Evolutionary conservation across 495 filamentous ascomycete species (phyloP).

Genomic region (Podospora bellae-mahoneyi): DNA sequence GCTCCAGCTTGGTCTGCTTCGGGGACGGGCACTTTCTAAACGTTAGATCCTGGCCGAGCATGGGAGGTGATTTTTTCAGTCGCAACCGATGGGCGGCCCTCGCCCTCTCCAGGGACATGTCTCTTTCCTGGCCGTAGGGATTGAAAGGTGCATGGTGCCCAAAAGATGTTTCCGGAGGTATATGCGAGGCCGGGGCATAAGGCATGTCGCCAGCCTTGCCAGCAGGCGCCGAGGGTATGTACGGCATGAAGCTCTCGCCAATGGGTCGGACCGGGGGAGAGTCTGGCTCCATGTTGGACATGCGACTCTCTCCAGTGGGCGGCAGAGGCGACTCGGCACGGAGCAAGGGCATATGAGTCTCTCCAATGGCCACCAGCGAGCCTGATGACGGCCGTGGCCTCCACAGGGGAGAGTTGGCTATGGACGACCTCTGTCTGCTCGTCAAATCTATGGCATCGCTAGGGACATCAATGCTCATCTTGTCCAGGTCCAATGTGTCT

Average conservation of each 20-base stretch:
- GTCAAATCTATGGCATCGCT: constrained; percentile 43
- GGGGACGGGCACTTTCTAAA: constrained; percentile 78
- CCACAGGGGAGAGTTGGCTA: constrained; percentile 32
- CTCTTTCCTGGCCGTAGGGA: constrained; percentile 37
- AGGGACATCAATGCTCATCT: constrained; percentile 43
- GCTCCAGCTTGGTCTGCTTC: constrained; percentile 73
- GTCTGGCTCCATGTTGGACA: constrained; percentile 29
- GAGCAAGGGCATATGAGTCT: constrained; percentile 39
- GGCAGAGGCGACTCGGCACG: constrained; percentile 39
- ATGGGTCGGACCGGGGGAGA: constrained; percentile 33
- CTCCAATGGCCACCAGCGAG: constrained; percentile 35
- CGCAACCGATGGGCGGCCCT: constrained; percentile 36
- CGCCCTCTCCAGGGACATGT: constrained; percentile 40
- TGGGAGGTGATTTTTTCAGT: constrained; percentile 64
- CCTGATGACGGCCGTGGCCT: constrained; percentile 21
- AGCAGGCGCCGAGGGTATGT: constrained; percentile 35
- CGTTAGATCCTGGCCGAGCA: constrained; percentile 73
- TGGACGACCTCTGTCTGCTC: constrained; percentile 31
- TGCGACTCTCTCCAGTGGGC: constrained; percentile 33
- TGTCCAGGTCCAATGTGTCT: constrained; percentile 40
- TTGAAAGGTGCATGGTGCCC: constrained; percentile 32
- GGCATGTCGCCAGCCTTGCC: constrained; percentile 36
- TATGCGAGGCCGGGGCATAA: constrained; percentile 29
- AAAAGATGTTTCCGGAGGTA: constrained; percentile 34
- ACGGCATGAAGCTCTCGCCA: constrained; percentile 38